Percentiles rank a stretch among this genome's conserved stretches.
Evolutionary conservation across 2,329 filamentous ascomycete species (phyloP).

Genomic region (Botrytis paeoniae): DNA sequence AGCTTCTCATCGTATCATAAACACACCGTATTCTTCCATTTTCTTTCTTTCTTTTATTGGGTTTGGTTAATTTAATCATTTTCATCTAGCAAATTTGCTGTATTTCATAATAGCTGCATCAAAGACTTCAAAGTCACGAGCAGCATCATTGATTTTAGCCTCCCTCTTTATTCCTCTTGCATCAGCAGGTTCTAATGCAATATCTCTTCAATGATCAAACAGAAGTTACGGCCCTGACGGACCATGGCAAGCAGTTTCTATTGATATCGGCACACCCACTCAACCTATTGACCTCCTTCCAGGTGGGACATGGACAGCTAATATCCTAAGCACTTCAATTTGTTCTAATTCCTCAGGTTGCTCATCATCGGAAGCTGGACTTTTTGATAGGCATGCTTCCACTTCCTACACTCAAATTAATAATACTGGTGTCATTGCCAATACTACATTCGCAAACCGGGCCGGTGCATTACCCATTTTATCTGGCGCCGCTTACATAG

Average conservation of each 20-base stretch:
- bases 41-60: not conserved
- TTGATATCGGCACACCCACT: slow-evolving; percentile 22
- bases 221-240: slow-evolving; percentile 27
- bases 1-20: not conserved
- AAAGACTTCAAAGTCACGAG: not conserved
- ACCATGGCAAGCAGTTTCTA: slow-evolving; percentile 28
- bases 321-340: slow-evolving; percentile 23
- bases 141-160: not conserved
- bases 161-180: not conserved
- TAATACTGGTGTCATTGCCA: not conserved
- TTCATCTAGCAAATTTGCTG: not conserved
- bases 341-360: slow-evolving; percentile 18
- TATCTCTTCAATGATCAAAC: slow-evolving; percentile 21
- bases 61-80: not conserved
- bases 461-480: slow-evolving; percentile 1
- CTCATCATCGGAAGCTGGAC: not conserved
- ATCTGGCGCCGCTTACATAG: not conserved
- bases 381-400: not conserved
- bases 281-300: slow-evolving; percentile 25
- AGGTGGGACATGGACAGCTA: slow-evolving; percentile 20
- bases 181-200: not conserved
- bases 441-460: slow-evolving; percentile 2
- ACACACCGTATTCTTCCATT: not conserved
- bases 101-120: not conserved
- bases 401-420: not conserved